Evolutionary conservation across 1,139 yeast genomes (phyloP).

Genomic region (Geotrichum aggregatum): DNA sequence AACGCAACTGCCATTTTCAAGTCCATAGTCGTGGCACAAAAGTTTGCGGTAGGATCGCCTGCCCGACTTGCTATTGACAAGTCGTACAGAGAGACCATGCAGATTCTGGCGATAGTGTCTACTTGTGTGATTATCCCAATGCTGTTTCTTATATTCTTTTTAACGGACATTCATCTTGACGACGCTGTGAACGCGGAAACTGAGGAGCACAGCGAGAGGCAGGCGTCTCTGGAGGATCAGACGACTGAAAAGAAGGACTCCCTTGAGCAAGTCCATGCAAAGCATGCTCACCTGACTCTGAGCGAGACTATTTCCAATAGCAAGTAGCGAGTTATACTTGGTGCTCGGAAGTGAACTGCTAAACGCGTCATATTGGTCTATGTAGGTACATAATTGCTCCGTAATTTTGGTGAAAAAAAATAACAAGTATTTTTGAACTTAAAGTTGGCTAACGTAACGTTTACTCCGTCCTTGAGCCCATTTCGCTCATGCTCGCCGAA

Average conservation of each 20-base stretch:
- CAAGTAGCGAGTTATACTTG: too few relatives aligned
- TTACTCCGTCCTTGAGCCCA: too few relatives aligned
- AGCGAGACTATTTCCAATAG: too few relatives aligned
- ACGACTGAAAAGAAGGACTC: background rate
- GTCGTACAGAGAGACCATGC: slow-evolving; percentile 16
- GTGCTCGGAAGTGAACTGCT: too few relatives aligned
- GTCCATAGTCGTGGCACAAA: slow-evolving; percentile 15
- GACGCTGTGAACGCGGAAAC: background rate
- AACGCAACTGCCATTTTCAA: slow-evolving; percentile 20
- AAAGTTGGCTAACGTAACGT: too few relatives aligned
- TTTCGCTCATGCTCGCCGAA: too few relatives aligned
- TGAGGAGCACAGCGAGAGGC: slow-evolving; percentile 8
- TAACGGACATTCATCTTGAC: slow-evolving; percentile 16
- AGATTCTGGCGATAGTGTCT: slow-evolving; percentile 18
- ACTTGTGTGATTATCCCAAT: slow-evolving; percentile 17
- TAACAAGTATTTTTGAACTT: too few relatives aligned
- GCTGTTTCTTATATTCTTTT: slow-evolving; percentile 17
- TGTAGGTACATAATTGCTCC: too few relatives aligned
- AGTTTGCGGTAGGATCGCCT: slow-evolving; percentile 10
- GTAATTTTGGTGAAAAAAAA: too few relatives aligned
- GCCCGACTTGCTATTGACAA: slow-evolving; percentile 17
- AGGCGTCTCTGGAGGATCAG: slow-evolving; percentile 4
- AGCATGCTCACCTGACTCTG: background rate
- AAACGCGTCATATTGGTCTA: too few relatives aligned
- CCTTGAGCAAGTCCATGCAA: background rate